Evolutionary conservation across 371 early-diverging fungal species (phyloP), one percentile per base, ranked within the genome.

Genomic region (Haplosporangium sp.): DNA sequence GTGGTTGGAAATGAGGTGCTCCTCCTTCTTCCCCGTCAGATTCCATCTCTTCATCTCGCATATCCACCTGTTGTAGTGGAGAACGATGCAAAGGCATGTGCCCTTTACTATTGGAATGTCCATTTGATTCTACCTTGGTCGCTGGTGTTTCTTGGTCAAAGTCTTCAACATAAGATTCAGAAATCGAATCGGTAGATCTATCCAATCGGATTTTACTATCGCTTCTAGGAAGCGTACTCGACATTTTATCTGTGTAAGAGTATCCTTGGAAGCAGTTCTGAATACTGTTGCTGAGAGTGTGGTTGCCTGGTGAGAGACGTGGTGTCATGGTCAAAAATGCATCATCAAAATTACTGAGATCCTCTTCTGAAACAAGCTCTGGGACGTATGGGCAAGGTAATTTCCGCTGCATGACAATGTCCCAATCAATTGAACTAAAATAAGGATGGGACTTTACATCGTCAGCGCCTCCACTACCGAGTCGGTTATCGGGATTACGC

Each of bases 391-490:
- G 90, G 40, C 72, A 76, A 13, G 68, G 69, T 44, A 83, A 45
- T 20, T 69, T 68, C 6, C 69, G 65, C 4, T 69, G 68, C 37
- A 74, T 47, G 27, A 70, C 76, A 0, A 53, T 82, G 82, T 92
- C 90, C 94, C 95, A 96, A 72, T 89, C 86, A 19, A 94, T 85
- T 9, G 72, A 84, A 0, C 74, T 63, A 72, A 96, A 94, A 72
- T 92, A 96, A 1, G 90, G 85, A 71, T 95, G 95, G 1, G 84
- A 59, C 56, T 92, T 91, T 73, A 96, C 90, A 10, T 88, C 86
- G 15, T 85, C 83, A 0, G 90, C 88, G 6, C 90, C 91, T 20
- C 82, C 79, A 4, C 85, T 73, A 20, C 94, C 94, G 38, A 95
- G 84, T 38, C 96, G 87, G 9, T 74, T 59, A 8, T 69, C 58